Evolutionary conservation across 768 basidiomycete species (phyloP), one percentile per base, ranked within the genome.

Genomic region (Kwoniella dendrophila): DNA sequence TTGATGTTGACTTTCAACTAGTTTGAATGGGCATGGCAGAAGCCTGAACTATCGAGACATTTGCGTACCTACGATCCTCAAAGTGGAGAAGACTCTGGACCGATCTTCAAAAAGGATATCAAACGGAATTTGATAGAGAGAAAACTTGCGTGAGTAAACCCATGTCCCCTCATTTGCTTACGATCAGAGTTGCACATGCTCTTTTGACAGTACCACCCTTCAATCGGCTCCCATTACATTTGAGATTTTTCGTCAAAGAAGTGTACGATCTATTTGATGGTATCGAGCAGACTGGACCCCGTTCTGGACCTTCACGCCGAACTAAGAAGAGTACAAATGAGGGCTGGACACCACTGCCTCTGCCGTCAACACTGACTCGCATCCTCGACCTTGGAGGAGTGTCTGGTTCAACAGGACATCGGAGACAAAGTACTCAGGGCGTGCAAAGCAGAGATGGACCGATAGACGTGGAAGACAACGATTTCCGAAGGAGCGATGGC

Each of bases 21-120:
- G 77, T 90, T 90, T 69, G 89, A 90, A 80, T 90, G 88, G 88
- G 80, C 81, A 22, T 92, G 90, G 90, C 89, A 90, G 74, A 87
- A 90, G 75, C 88, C 88, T 10, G 82, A 87, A 64, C 77, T 83
- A 26, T 86, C 87, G 1, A 80, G 88, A n/a, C 87, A 88, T 78
- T 80, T 89, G 18, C 83, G 84, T 30, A 38, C 29, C 6, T 59
- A 51, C 38, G 56, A 29, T 43, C 56, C 20, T 22, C n/a, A 36
- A 34, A 67, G 26, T 55, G 70, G 20, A 49, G 36, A 54, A 27
- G 53, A 54, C 33, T 55, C 24, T 27, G 66, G 48, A 64, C 75
- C 67, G 2, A 69, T 67, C 10, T 76, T 75, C 58, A 71, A 68
- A 18, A 72, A 70, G 59, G 72, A 76, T 34, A 55, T 57, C 2